These are phyloP conservation scores for Irpex sp. DNA, from an alignment of 1,284 basidiomycete species.

Conservation along the genomic window DNA sequence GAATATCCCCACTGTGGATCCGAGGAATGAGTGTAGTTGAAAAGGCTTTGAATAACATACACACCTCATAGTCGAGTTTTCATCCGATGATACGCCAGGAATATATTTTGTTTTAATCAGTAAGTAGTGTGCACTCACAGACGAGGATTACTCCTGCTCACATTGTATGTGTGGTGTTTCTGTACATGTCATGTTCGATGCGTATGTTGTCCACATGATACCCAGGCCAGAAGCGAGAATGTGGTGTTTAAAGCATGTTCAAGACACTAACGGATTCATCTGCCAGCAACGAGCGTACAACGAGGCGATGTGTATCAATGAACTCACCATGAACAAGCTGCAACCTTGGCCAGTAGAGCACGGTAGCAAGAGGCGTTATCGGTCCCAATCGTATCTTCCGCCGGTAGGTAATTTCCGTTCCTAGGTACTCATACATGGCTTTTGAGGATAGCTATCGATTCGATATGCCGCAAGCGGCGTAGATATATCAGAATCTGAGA, in stretches of 20 bases:
- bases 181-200: background rate
- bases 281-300: background rate
- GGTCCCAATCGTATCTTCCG: constrained; percentile 1
- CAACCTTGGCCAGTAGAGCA: background rate
- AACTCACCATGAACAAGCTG: background rate
- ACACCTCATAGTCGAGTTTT: background rate
- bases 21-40: background rate
- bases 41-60: background rate
- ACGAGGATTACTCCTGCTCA: background rate
- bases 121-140: too few species aligned
- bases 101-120: background rate
- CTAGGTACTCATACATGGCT: background rate
- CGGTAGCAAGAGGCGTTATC: background rate
- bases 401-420: background rate
- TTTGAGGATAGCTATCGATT: background rate
- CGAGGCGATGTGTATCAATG: background rate
- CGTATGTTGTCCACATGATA: background rate
- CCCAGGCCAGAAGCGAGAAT: background rate
- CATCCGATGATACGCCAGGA: background rate
- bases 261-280: background rate
- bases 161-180: background rate
- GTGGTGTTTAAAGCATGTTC: background rate
- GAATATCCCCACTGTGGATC: background rate
- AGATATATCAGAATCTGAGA: background rate
- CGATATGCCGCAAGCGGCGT: background rate